Evolutionary conservation across 1,139 yeast species (phyloP).

Genomic region (Yamadazyma friedrichii): DNA sequence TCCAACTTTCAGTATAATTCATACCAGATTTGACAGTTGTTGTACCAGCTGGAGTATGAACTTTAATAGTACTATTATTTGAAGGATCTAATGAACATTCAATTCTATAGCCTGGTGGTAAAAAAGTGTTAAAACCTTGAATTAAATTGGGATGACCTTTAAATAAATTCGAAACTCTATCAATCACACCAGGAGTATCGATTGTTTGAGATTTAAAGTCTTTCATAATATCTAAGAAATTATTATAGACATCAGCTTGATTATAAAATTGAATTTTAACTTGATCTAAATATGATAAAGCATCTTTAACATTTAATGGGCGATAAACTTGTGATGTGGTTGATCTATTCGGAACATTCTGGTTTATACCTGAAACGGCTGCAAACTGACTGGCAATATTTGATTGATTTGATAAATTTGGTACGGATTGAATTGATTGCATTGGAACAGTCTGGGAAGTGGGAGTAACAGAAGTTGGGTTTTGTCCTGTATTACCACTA

Average conservation of each 20-base stretch:
- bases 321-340: constrained; percentile 58
- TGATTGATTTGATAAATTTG: constrained; percentile 1
- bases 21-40: constrained; percentile 66
- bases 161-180: constrained; percentile 85
- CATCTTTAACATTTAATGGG: constrained; percentile 94
- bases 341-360: constrained; percentile 45
- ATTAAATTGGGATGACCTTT: constrained; percentile 90
- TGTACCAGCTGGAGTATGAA: constrained; percentile 93
- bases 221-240: constrained; percentile 95
- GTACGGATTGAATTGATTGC: not conserved
- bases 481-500: too few relatives aligned
- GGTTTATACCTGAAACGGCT: constrained; percentile 30
- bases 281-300: constrained; percentile 90
- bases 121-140: constrained; percentile 95
- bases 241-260: constrained; percentile 95
- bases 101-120: constrained; percentile 95
- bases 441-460: constrained; percentile 4
- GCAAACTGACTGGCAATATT: constrained; percentile 12
- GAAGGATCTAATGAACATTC: constrained; percentile 88
- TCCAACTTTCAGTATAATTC: constrained; percentile 24
- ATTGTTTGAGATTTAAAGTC: constrained; percentile 95
- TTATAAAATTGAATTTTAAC: constrained; percentile 89
- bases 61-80: constrained; percentile 90
- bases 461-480: constrained; percentile 1
- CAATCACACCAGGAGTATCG: constrained; percentile 98